A percentile compares a stretch with the other conserved stretches of the same genome.
These are phyloP conservation scores for Solanum piurae DNA, from an alignment of 257 asterid species.

Conservation along the genomic window DNA sequence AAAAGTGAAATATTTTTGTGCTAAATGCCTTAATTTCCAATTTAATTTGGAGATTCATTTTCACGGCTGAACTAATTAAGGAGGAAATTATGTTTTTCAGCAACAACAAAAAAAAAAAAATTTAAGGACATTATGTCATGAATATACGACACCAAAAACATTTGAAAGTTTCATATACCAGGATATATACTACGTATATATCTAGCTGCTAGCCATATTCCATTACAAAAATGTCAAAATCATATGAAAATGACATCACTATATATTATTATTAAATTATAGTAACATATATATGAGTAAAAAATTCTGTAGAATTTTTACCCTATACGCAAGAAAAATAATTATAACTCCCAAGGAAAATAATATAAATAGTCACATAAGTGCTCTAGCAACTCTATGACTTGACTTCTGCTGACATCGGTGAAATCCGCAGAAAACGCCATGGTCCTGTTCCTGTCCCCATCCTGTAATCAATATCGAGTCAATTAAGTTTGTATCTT, in stretches of 20 bases:
- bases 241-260: background rate
- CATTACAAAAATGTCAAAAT: background rate
- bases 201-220: background rate
- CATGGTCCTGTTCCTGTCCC: constrained; percentile 93
- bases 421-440: constrained; percentile 41
- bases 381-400: background rate
- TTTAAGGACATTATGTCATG: background rate
- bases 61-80: background rate
- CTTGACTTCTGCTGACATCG: constrained; percentile 1
- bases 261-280: background rate
- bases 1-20: no score
- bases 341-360: background rate
- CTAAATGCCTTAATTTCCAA: background rate
- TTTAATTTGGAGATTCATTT: background rate
- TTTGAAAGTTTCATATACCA: background rate
- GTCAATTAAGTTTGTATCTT: background rate
- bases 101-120: background rate
- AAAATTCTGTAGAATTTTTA: background rate
- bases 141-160: background rate
- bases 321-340: background rate
- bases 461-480: constrained; percentile 37
- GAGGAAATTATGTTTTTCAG: background rate
- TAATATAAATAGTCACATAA: background rate
- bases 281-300: background rate
- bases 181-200: background rate